These are phyloP conservation scores for Rutidosis leptorrhynchoides DNA, from an alignment of 129 eudicot species.

Conservation along the genomic window DNA sequence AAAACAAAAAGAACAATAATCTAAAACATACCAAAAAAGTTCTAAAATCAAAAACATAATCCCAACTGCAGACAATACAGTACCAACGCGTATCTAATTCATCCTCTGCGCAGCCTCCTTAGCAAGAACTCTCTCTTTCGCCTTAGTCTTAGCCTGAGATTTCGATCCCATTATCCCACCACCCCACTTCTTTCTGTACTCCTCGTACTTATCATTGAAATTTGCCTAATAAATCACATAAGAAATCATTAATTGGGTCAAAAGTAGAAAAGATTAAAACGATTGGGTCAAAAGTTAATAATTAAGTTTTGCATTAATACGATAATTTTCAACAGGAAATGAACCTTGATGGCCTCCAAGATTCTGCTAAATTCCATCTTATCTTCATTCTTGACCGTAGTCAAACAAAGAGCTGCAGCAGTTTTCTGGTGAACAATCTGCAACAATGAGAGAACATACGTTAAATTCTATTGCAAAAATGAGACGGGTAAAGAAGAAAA, in stretches of 20 bases:
- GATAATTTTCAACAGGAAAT: background rate
- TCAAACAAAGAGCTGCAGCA: slow-evolving; percentile 54
- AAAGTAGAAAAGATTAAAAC: too few species aligned
- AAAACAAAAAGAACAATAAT: slow-evolving; percentile 11
- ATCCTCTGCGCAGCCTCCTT: slow-evolving; percentile 69
- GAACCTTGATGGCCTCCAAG: slow-evolving; percentile 59
- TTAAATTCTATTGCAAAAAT: background rate
- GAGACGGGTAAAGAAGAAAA: background rate
- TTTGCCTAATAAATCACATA: slow-evolving; percentile 40
- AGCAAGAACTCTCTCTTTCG: slow-evolving; percentile 54
- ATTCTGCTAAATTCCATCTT: slow-evolving; percentile 59
- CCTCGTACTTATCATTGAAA: slow-evolving; percentile 59
- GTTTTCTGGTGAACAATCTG: slow-evolving; percentile 61
- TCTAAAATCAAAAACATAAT: background rate
- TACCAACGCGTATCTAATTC: slow-evolving; percentile 31
- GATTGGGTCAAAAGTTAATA: background rate
- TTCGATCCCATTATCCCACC: slow-evolving; percentile 69
- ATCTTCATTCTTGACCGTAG: slow-evolving; percentile 59
- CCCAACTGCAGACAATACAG: background rate
- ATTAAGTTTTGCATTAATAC: background rate
- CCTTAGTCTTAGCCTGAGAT: slow-evolving; percentile 59
- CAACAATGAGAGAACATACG: background rate
- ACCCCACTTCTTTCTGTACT: slow-evolving; percentile 64
- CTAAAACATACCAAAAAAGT: slow-evolving; percentile 2
- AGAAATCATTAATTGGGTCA: too few species aligned